Evolutionary conservation across 192 early-diverging fungal genomes (phyloP), one percentile per base, ranked within the genome.

Genomic region (Podila minutissima): DNA sequence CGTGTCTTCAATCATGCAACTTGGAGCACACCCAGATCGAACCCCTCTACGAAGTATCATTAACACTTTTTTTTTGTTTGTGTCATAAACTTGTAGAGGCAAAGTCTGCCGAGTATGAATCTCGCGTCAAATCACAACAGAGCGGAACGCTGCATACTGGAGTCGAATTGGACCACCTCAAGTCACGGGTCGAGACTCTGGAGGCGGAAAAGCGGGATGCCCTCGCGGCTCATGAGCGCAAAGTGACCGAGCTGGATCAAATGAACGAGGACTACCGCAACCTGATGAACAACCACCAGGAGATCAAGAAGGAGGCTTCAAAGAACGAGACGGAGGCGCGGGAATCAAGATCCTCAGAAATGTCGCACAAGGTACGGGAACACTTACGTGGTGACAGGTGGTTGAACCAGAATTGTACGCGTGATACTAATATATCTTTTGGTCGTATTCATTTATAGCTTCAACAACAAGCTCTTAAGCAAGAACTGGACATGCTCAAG

Each of bases 401-500:
- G n/a, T 0, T 24, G 53, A 53, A 53, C 24, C 50, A 11, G 49
- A 13, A 33, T 51, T 1, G 1, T 31, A 50, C 4, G 50, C 31
- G 29, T 64, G n/a, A 20, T 35, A n/a, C 17, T 62, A 17, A n/a
- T 31, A 35, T 33, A 1, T 22, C 29, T 49, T 51, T 2, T 31
- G 15, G n/a, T 15, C 22, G 26, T 59, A 51, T 59, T 46, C 59
- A 46, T 26, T 48, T 3, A 29, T 63, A 81, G 77, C 77, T 81
- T 59, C 77, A 81, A 62, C 72, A 69, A 20, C 77, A 81, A 48
- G 66, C 70, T 67, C 59, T 84, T 10, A 87, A 92, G 48, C 89
- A 94, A 81, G 89, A 92, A 63, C 58, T 90, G 13, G 84, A 86
- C 15, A 79, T 93, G 72, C 69, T 88, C 26, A 84, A 86, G 50